phyloP scores from a whole-genome alignment of 1,139 yeast genomes.

The Hyphopichia buzzinii region DNA sequence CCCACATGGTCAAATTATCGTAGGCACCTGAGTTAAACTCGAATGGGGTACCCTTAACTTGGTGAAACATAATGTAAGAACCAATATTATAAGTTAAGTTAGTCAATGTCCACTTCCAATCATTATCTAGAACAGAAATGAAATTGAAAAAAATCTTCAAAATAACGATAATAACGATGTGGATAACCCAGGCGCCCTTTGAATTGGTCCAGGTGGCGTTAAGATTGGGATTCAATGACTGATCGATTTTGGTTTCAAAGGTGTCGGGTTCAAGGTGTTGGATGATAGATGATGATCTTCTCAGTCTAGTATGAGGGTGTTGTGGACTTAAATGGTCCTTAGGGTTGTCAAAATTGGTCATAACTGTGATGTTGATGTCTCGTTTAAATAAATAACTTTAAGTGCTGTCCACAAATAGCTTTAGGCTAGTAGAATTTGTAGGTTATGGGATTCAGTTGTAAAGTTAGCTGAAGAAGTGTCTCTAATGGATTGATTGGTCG shows the following conservation, averaged over 20 bases:
- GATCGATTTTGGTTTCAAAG: constrained; percentile 89
- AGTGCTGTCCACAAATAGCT: not conserved
- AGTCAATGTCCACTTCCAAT: constrained; percentile 92
- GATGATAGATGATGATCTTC: constrained; percentile 55
- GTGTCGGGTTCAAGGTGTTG: constrained; percentile 93
- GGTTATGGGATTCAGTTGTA: no score
- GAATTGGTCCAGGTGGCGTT: constrained; percentile 96
- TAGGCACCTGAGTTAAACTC: constrained; percentile 96
- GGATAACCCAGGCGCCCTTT: constrained; percentile 95
- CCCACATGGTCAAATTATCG: constrained; percentile 98
- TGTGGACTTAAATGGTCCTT: constrained; percentile 15
- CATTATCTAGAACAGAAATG: constrained; percentile 66
- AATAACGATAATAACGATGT: constrained; percentile 73
- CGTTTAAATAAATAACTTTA: not conserved
- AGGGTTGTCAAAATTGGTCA: not conserved
- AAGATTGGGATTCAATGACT: constrained; percentile 80
- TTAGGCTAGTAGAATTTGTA: no score
- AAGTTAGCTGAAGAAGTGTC: no score
- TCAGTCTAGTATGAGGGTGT: constrained; percentile 33
- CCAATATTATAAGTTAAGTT: constrained; percentile 89
- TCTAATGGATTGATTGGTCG: not conserved
- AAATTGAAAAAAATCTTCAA: constrained; percentile 76
- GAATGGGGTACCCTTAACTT: constrained; percentile 94
- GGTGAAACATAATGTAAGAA: constrained; percentile 93
- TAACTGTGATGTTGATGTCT: not conserved